Percentiles rank a stretch among this genome's conserved stretches.
Evolutionary conservation across 257 asterid genomes (phyloP).

Genomic region (Lycium ferocissimum): DNA sequence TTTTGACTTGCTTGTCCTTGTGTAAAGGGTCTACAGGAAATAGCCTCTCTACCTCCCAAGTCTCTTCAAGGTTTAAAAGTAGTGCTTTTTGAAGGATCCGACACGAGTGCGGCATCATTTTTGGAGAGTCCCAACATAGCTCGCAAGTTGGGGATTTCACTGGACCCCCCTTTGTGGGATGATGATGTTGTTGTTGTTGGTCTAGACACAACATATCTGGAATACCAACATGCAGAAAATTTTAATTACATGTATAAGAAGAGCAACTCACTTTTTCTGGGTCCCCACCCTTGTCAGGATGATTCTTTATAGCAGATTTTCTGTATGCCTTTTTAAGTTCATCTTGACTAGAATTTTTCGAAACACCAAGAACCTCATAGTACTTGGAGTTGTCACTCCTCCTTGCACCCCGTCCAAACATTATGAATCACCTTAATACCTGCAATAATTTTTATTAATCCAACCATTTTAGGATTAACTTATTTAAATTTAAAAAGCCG

Average conservation of each 20-base stretch:
- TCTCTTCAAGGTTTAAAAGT: too few relatives aligned
- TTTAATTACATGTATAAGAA: not conserved
- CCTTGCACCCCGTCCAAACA: conserved; percentile 54
- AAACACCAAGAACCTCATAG: conserved; percentile 58
- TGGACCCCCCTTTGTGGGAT: too few relatives aligned
- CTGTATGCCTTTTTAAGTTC: conserved; percentile 63
- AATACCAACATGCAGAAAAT: not conserved
- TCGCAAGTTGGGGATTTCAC: too few relatives aligned
- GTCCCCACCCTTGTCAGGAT: conserved; percentile 71
- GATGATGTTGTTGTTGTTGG: too few relatives aligned
- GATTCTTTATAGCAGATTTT: conserved; percentile 63
- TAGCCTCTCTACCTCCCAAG: too few relatives aligned
- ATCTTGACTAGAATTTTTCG: conserved; percentile 48
- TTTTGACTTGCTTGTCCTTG: too few relatives aligned
- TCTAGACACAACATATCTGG: not conserved
- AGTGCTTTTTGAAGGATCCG: too few relatives aligned
- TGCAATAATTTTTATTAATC: not conserved
- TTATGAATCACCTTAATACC: conserved; percentile 25
- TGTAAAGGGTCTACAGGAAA: too few relatives aligned
- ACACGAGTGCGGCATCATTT: too few relatives aligned
- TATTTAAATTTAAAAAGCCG: not conserved
- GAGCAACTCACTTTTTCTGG: conserved; percentile 53
- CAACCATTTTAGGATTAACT: not conserved
- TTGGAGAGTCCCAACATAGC: too few relatives aligned
- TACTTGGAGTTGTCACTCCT: conserved; percentile 50